Evolutionary conservation across 768 basidiomycete genomes (phyloP).

Genomic region (Obba rivulosa): DNA sequence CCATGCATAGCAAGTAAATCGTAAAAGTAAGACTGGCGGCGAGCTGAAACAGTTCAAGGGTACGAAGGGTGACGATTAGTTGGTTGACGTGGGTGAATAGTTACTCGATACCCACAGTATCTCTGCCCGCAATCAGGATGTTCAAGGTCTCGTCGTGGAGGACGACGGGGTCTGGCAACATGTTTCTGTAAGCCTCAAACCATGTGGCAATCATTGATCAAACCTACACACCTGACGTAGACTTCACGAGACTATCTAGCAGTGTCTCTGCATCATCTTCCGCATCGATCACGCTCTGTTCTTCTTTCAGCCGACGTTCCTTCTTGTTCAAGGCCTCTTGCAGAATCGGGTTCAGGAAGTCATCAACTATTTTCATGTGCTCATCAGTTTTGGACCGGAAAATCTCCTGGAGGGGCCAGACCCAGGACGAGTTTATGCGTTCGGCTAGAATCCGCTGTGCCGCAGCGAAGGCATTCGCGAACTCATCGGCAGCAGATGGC

Average conservation of each 20-base stretch:
- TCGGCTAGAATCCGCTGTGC: slow-evolving; percentile 27
- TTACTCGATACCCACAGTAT: slow-evolving; percentile 23
- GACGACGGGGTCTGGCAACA: slow-evolving; percentile 20
- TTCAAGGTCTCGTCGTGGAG: slow-evolving; percentile 30
- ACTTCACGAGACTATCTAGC: slow-evolving; percentile 34
- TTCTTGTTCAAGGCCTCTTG: slow-evolving; percentile 20
- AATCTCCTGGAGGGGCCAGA: slow-evolving; percentile 39
- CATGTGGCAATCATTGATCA: too few relatives aligned
- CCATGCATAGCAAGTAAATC: slow-evolving; percentile 27
- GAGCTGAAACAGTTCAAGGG: slow-evolving; percentile 18
- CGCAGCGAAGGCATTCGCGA: slow-evolving; percentile 34
- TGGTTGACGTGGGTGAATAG: neutral
- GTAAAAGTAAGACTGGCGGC: slow-evolving; percentile 27
- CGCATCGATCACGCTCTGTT: neutral
- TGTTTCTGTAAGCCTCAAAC: neutral
- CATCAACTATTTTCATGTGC: slow-evolving; percentile 34
- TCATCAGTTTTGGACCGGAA: slow-evolving; percentile 24
- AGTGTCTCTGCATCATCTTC: slow-evolving; percentile 33
- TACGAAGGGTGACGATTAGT: neutral
- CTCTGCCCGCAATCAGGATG: slow-evolving; percentile 30
- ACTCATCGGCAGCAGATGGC: slow-evolving; percentile 14
- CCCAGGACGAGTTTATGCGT: slow-evolving; percentile 26
- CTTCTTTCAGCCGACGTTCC: neutral
- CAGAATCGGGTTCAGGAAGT: slow-evolving; percentile 35
- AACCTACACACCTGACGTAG: slow-evolving; percentile 29